Evolutionary conservation across 2,329 filamentous ascomycete species (phyloP), one percentile per base, ranked within the genome.

Genomic region (Trichoderma asperellum): DNA sequence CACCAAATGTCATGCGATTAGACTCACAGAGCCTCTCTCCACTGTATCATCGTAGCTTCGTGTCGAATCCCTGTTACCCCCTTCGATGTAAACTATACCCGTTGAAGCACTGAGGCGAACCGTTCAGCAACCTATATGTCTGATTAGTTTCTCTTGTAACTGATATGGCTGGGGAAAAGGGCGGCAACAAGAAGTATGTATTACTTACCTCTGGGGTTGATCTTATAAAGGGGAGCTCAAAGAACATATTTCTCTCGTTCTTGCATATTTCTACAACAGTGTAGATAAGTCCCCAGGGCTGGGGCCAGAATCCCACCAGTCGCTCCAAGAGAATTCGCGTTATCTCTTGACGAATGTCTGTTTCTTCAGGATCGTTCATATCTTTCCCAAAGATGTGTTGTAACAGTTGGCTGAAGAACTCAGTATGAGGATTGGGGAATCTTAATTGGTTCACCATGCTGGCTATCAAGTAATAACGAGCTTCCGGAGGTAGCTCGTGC

Each of bases 271-370:
- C 96, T 72, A 96, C 83, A 71, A 97, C 87, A 43, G 94, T 95
- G 72, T 94, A 90, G 78, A 97, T 90, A 55, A 99, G 83, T 14
- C 96, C 96, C 95, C 95, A 98, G 21, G 96, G 95, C 78, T 98
- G 95, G 64, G 95, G 95, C 82, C 94, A 93, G 79, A 93, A 93
- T 27, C 93, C 92, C 70, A 96, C 88, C 58, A 97, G 84, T 60
- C 96, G 89, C 84, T 99, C 96, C 47, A 97, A 85, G 57, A 99
- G 83, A 29, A 97, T 89, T 58, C 95, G 89, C 64, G 93, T 93
- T 70, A 99, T 95, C 78, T 96, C 93, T 81, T 98, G 92, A 43
- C 95, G 92, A 59, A 97, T 90, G 72, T 94, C 91, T 1, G 86
- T 86, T 75, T 95, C 92, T 76, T 96, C 92, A 18, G 91, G 89